Percentiles rank a stretch among this genome's conserved stretches.
Conservation (phyloP, 2,329 filamentous ascomycete species). For the Fonsecaea erecta region DNA sequence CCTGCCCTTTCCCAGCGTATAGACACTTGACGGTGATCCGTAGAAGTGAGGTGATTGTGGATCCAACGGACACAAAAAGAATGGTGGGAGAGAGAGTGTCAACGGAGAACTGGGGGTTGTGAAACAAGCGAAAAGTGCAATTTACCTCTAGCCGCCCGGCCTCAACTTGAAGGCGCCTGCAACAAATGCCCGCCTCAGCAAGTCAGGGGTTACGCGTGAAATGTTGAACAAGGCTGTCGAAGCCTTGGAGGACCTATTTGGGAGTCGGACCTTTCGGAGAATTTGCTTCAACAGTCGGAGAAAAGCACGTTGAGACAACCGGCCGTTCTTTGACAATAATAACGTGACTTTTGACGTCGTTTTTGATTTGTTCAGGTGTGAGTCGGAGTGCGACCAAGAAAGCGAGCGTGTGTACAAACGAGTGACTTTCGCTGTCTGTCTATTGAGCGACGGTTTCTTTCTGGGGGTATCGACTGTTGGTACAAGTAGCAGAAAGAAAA, state of each 20-base stretch:
- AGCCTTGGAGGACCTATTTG: constrained; percentile 14
- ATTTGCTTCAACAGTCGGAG: constrained; percentile 10
- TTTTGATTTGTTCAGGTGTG: not conserved
- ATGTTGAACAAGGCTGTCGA: constrained; percentile 12
- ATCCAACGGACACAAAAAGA: not conserved
- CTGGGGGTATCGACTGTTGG: constrained; percentile 26
- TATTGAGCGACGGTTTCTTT: constrained; percentile 10
- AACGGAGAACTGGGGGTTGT: constrained; percentile 17
- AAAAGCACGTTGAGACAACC: constrained; percentile 17
- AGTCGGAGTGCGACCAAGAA: not conserved
- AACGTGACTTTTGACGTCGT: constrained; percentile 2
- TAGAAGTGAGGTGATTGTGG: not conserved
- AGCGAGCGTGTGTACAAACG: constrained; percentile 7
- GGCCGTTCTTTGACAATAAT: not conserved
- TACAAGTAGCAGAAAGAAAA: constrained; percentile 25
- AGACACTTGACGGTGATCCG: not conserved
- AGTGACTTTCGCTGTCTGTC: constrained; percentile 15
- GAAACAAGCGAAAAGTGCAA: constrained; percentile 30
- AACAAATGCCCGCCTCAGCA: constrained; percentile 15
- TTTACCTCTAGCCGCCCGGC: constrained; percentile 34
- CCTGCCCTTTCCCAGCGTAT: not conserved
- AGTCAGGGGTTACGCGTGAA: constrained; percentile 3
- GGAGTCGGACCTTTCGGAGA: constrained; percentile 14
- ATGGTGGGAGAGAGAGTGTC: not conserved
- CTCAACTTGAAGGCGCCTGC: constrained; percentile 22